Conservation (phyloP, 495 filamentous ascomycete genomes). For the Aspergillus sclerotioniger region DNA sequence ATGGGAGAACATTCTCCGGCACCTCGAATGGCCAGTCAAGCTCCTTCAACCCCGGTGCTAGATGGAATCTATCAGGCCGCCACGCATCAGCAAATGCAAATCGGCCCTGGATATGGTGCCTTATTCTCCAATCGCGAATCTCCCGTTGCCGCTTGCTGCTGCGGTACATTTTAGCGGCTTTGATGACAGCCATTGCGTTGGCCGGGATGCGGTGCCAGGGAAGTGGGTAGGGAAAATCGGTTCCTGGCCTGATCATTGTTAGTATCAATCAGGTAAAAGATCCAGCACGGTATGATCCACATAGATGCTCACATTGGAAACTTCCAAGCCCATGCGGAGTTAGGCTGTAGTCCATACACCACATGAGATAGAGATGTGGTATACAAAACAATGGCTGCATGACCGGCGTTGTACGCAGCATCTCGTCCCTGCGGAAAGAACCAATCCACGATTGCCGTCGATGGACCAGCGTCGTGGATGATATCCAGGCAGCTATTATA, state of each 20-base stretch:
- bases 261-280: background rate
- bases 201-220: slow-evolving; percentile 34
- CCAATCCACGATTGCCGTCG: slow-evolving; percentile 44
- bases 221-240: slow-evolving; percentile 41
- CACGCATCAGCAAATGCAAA: slow-evolving; percentile 24
- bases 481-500: slow-evolving; percentile 40
- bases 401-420: slow-evolving; percentile 31
- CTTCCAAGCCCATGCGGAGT: slow-evolving; percentile 31
- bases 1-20: slow-evolving; percentile 40
- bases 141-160: slow-evolving; percentile 7
- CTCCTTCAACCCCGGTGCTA: slow-evolving; percentile 31
- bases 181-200: slow-evolving; percentile 27
- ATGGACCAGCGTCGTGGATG: slow-evolving; percentile 32
- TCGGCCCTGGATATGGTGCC: slow-evolving; percentile 13
- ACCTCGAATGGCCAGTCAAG: slow-evolving; percentile 36
- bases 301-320: slow-evolving; percentile 34
- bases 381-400: slow-evolving; percentile 28
- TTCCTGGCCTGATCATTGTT: slow-evolving; percentile 26
- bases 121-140: slow-evolving; percentile 15
- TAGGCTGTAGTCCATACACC: slow-evolving; percentile 34
- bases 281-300: no score
- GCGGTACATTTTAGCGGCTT: slow-evolving; percentile 25
- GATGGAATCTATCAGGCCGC: slow-evolving; percentile 25
- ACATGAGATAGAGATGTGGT: slow-evolving; percentile 32
- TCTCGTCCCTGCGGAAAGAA: slow-evolving; percentile 46